Base-by-base conservation (phyloP, 805 yeast genomes). In the Hagleromyces aurorensis region DNA sequence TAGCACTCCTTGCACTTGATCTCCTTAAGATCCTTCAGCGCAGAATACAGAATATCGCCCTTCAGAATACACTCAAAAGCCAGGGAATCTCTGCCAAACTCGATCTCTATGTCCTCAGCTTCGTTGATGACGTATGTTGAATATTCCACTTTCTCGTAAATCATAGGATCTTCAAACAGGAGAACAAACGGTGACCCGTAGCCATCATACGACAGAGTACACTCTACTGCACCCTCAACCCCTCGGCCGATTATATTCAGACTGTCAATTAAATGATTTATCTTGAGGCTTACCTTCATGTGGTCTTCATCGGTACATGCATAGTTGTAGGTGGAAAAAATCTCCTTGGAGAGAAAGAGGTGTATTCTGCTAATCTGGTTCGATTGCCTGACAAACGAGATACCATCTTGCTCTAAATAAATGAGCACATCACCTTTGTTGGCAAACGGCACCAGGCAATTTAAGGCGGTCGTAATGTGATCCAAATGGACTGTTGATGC, bases 121-220 rank as follows among this genome's bases (percentile, higher is more conserved):
- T 52, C 63, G 20, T 52, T 55, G 7, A 55, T 50, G 27, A 55
- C 51, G 33, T 59, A 64, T 0, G 81, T 73, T 1, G 65, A 52
- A 28, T 78, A 61, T 37, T 72, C 77, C 36, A 80, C 77, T 22
- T 66, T 54, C 38, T 78, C 81, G 1, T 66, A 61, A 34, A 75
- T 63, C 35, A 68, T 56, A 1, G 56, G 48, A 29, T 72, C 78
- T 41, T 72, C 76, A 51, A 74, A 75, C 3, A 69, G 64, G 13
- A 78, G 36, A 0, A 69, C 60, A 41, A 78, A 72, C 0, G 78
- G 78, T 7, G 63, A 46, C 1, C 77, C 78, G 6, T 57, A 47
- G 0, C 72, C 70, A 25, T 61, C 52, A 43, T 68, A 70, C 13
- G 68, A 62, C 32, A 76, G 36, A 6, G 75, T 66, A 39, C 77